A percentile compares a stretch with the other conserved stretches of the same genome.
Conservation (phyloP, 345 rosid species). For the Eucalyptus paniculata region DNA sequence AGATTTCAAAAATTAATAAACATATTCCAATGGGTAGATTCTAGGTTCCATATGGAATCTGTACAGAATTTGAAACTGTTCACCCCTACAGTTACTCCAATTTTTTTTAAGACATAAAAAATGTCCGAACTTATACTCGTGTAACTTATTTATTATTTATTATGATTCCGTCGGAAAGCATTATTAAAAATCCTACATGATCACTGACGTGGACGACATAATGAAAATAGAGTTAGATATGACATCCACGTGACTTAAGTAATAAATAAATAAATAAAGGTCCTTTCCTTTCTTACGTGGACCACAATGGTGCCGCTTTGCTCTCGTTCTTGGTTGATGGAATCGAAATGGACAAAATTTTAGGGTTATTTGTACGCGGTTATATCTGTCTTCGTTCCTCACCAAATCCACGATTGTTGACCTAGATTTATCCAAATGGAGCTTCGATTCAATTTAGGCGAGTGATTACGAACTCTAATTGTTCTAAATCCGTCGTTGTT, state of each 20-base stretch:
- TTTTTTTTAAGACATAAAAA: too few relatives aligned
- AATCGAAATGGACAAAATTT: fast-evolving
- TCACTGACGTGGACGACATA: fast-evolving
- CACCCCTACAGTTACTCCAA: fast-evolving
- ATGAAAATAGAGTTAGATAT: fast-evolving
- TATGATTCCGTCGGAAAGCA: fast-evolving
- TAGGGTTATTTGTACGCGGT: too few relatives aligned
- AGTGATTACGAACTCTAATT: fast-evolving
- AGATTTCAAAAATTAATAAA: fast-evolving
- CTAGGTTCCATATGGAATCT: fast-evolving
- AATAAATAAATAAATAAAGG: fast-evolving
- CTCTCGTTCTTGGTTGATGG: fast-evolving
- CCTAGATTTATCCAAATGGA: too few relatives aligned
- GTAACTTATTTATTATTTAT: fast-evolving
- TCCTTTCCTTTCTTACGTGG: fast-evolving
- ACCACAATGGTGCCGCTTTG: too few relatives aligned
- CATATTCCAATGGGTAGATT: fast-evolving
- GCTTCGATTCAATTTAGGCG: too few relatives aligned
- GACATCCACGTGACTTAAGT: fast-evolving
- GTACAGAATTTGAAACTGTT: fast-evolving
- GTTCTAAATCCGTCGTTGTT: too few relatives aligned
- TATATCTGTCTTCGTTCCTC: too few relatives aligned
- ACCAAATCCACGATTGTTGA: too few relatives aligned
- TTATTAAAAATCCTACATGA: fast-evolving
- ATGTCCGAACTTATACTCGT: fast-evolving